These are phyloP conservation scores for Cladosporium sp. DNA, from an alignment of 2,329 filamentous ascomycete species.

Conservation along the genomic window DNA sequence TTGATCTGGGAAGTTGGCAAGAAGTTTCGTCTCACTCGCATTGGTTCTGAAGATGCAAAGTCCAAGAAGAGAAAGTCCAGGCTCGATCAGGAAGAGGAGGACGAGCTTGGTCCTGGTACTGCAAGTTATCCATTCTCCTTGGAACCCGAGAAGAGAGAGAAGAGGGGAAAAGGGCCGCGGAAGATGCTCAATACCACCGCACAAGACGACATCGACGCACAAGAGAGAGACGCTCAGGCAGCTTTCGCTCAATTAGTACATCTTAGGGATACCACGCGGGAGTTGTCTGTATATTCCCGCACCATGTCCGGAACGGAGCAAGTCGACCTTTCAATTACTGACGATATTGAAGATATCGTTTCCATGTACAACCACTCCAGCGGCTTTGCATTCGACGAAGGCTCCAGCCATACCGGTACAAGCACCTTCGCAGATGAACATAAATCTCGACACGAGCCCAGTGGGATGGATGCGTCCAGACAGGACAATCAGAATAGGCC, in stretches of 20 bases:
- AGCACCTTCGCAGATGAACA: background rate
- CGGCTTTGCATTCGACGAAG: background rate
- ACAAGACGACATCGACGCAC: background rate
- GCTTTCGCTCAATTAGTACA: no score
- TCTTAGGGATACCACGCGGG: no score
- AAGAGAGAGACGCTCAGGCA: background rate
- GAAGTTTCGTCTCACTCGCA: conserved; percentile 4
- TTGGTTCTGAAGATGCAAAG: conserved; percentile 6
- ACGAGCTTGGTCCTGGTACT: conserved; percentile 3
- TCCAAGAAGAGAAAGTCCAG: conserved; percentile 1
- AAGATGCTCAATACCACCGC: conserved; percentile 1
- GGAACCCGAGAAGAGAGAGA: conserved; percentile 7
- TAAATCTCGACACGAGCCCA: background rate
- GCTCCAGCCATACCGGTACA: background rate
- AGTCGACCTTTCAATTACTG: background rate
- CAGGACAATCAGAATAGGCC: no score
- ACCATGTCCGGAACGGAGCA: background rate
- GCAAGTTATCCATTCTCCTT: conserved; percentile 12
- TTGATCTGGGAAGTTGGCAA: conserved; percentile 11
- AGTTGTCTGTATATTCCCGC: conserved; percentile 1
- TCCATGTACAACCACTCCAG: conserved; percentile 10
- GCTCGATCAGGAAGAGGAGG: background rate
- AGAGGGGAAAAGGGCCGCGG: background rate
- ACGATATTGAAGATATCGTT: conserved; percentile 11
- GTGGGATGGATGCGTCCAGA: no score